Base-by-base conservation (phyloP, 169 alveolate genomes). In the Plasmodium gonderi region DNA sequence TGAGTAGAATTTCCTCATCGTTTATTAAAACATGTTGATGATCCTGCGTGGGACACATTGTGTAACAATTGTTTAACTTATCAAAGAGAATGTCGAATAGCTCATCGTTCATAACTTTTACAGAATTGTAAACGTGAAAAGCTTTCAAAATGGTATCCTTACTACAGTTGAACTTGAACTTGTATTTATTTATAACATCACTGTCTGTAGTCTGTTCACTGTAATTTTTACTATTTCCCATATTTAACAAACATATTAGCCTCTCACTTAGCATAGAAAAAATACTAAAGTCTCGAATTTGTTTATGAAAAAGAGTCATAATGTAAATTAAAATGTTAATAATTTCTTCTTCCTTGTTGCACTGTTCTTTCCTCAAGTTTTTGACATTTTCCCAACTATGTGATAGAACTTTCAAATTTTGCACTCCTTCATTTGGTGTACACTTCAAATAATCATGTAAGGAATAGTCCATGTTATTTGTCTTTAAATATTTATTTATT, bases 101-200 rank as follows among this genome's bases (percentile, higher is more conserved):
- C 23, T 69, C 92, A 45, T 82, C 92, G 40, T 82, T 82, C 81
- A 82, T 31, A 38, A 67, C 92, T 7, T 45, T 82, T 64, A 82
- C 75, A 45, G 31, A 47, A 82, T 67, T 82, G 60, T 82, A 82
- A 23, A 82, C 92, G 7, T 82, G 38, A 33, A 29, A 75, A 9
- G 76, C 60, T 3, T 38, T 82, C 45, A 82, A 69, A 45, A 82
- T 69, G 75, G 76, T 68, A 20, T 45, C 51, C 33, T 72, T 82
- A 51, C n/a, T n/a, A n/a, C n/a, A n/a, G 72, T 60, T 36, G 17
- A 60, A 36, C 40, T 0, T 0, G n/a, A 20, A 0, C 6, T 5
- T 60, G 33, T 3, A 3, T 14, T 60, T 6, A 17, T 60, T 0
- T 6, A 4, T 17, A n/a, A n/a, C 7, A 7, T 11, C 14, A n/a